phyloP scores from a whole-genome alignment of 2,329 filamentous ascomycete species.

The Fusarium oxysporum region DNA sequence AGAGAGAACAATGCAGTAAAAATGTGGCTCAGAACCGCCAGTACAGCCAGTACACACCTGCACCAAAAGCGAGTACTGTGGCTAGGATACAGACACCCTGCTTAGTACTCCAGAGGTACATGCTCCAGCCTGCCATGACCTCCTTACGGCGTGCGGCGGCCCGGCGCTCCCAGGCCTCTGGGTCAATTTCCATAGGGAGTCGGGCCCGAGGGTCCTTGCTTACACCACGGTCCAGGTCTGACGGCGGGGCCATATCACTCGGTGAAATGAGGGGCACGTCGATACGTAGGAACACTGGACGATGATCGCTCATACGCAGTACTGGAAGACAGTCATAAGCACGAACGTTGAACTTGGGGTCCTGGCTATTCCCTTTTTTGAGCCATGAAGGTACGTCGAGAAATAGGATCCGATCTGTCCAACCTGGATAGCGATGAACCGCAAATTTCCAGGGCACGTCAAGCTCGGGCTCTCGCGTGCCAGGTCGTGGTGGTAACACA shows the following conservation, averaged over 20 bases:
- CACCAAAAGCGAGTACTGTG: constrained; percentile 55
- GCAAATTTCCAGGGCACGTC: constrained; percentile 64
- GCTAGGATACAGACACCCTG: constrained; percentile 61
- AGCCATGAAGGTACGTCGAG: constrained; percentile 70
- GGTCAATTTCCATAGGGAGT: constrained; percentile 65
- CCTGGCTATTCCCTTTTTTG: constrained; percentile 41
- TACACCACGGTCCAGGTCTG: constrained; percentile 33
- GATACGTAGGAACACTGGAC: constrained; percentile 80
- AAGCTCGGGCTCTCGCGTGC: constrained; percentile 46
- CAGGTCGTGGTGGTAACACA: constrained; percentile 50
- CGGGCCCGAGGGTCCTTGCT: constrained; percentile 56
- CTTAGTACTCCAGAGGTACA: constrained; percentile 66
- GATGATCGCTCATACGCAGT: constrained; percentile 87
- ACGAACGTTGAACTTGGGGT: constrained; percentile 60
- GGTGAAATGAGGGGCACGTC: constrained; percentile 70
- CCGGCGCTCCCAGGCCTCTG: constrained; percentile 65
- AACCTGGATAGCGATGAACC: constrained; percentile 85
- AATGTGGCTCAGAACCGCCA: background rate
- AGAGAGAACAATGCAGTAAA: background rate
- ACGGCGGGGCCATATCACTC: constrained; percentile 53
- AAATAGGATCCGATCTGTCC: constrained; percentile 93
- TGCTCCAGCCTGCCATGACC: constrained; percentile 64
- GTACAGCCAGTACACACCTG: constrained; percentile 60
- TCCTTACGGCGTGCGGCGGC: constrained; percentile 59
- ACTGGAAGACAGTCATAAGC: constrained; percentile 83